Base-by-base conservation (phyloP, 768 basidiomycete species). In the Nidularia pulvinata region DNA sequence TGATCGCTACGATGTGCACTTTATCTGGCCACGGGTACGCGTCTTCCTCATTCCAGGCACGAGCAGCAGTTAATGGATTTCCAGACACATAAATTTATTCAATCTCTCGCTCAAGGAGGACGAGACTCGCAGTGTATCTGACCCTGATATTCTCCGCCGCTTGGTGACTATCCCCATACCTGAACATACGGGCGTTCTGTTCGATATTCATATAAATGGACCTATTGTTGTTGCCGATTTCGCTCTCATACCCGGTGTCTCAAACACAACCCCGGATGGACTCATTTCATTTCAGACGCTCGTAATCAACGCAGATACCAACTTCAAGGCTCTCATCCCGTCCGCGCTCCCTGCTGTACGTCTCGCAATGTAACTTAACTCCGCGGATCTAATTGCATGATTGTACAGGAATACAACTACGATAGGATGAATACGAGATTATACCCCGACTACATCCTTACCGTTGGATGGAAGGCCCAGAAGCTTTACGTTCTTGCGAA, bases 1-100 rank as follows among this genome's bases (percentile, higher is more conserved):
- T 65, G 11, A 61, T 70, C 42, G 65, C 57, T 46, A 55, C 59
- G 52, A 45, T 59, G 45, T 50, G 66, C 60, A 22, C 25, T 25
- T 25, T 25, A 25, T 25, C 25, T 25, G 25, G 25, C 25, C 25
- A 25, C 25, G 25, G 25, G 25, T 25, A 25, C 25, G 25, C 25
- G 25, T 25, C 25, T 25, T 25, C 25, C 25, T 25, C 25, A 25
- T 25, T 51, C 55, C 6, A 25, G 25, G 25, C 25, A 25, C 25
- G 25, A 25, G 25, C 25, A 25, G 25, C 25, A 25, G 25, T 25
- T 25, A 4, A 25, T 25, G 25, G 25, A 25, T 25, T 33, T 25
- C 33, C 44, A 43, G 34, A 51, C 34, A 25, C 14, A 56, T 65
- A 11, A 66, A 67, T 56, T 59, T 62, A 7, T 45, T 64, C n/a